Evolutionary conservation across 345 rosid species (phyloP), one percentile per base, ranked within the genome.

Genomic region (Cardamine chenopodiifolia): DNA sequence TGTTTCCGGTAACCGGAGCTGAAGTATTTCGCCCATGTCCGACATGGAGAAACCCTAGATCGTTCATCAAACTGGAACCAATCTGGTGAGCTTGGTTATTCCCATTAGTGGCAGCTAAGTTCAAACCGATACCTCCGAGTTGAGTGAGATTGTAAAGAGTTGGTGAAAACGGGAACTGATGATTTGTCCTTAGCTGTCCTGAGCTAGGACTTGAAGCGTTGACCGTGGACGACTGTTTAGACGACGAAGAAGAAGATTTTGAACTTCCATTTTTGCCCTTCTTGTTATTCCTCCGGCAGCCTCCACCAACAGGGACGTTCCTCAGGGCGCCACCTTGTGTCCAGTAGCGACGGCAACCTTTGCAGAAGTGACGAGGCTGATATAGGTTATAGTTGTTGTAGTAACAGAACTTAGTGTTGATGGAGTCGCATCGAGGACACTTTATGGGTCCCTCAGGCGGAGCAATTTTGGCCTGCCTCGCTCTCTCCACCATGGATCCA

Each of bases 301-400:
- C 87, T 19, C 97, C 97, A 2, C 97, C 97, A 3, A 89, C 90
- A 1, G 97, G 97, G 55, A 89, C 92, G 69, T 74, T 89, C 63
- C 97, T 82, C 19, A 87, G 80, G 42, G 90, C 86, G 3, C 97
- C 97, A 0, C 94, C 97, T 35, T 76, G 67, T 19, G 97, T 91
- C 97, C 97, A 91, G 80, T 91, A 91, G 12, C 97, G 85, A 47
- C 94, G 90, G 37, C 97, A 91, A 9, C 84, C 84, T 73, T 91
- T 91, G 76, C 97, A 91, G 68, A 86, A 87, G 85, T 91, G 85
- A 50, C 97, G 92, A 7, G 94, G 97, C 69, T 91, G 97, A 11
- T 87, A 66, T 53, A 89, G 85, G 85, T 80, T 91, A 49, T 91
- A 91, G 82, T 91, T 91, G 32, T 91, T 91, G 86, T 80, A 90